A percentile compares a stretch with the other conserved stretches of the same genome.
Conservation (phyloP, 2,329 filamentous ascomycete genomes). For the Hypoxylon sp. region DNA sequence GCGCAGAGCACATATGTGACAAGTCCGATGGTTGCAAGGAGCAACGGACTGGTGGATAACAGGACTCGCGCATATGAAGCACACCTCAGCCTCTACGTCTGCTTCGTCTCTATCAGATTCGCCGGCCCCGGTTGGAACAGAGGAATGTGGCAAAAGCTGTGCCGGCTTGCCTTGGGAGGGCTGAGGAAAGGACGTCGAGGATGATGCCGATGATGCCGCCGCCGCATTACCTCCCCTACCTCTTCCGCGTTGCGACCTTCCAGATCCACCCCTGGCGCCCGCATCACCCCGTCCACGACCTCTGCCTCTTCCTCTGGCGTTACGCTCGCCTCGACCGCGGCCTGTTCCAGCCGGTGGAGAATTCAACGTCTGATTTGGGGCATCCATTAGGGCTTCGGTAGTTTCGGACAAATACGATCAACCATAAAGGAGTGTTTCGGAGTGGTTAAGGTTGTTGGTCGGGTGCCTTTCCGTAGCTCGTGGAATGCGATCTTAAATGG, state of each 20-base stretch:
- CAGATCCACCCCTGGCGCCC: slow-evolving; percentile 55
- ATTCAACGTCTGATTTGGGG: slow-evolving; percentile 9
- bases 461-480: background rate
- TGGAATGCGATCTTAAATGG: background rate
- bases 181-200: slow-evolving; percentile 21
- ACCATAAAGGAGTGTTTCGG: background rate
- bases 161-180: slow-evolving; percentile 30
- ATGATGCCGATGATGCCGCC: slow-evolving; percentile 11
- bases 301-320: slow-evolving; percentile 60
- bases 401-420: slow-evolving; percentile 32
- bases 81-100: slow-evolving; percentile 81
- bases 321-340: slow-evolving; percentile 53
- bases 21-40: slow-evolving; percentile 96
- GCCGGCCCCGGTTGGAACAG: slow-evolving; percentile 22
- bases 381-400: slow-evolving; percentile 20
- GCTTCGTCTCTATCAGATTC: slow-evolving; percentile 63
- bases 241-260: slow-evolving; percentile 54
- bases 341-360: slow-evolving; percentile 43
- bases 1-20: slow-evolving; percentile 93
- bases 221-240: slow-evolving; percentile 53
- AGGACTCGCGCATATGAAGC: slow-evolving; percentile 96
- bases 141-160: slow-evolving; percentile 26
- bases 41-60: slow-evolving; percentile 90
- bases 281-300: slow-evolving; percentile 57
- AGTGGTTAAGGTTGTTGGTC: background rate